phyloP scores from a whole-genome alignment of 2,329 filamentous ascomycete genomes.

The Parascedosporium putredinis region DNA sequence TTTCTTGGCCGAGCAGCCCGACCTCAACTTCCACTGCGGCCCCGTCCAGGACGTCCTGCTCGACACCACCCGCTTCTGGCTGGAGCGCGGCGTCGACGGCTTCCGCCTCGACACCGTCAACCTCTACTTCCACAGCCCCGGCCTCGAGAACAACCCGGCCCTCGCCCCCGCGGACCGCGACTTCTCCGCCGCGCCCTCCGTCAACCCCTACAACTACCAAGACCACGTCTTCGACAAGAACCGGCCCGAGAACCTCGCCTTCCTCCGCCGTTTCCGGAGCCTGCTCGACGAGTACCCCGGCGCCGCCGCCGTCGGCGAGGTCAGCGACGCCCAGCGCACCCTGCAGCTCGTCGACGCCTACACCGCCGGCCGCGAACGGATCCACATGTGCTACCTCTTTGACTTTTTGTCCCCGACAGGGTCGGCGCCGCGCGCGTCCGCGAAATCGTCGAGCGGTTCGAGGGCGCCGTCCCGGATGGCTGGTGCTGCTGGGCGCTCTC shows the following conservation, averaged over 20 bases:
- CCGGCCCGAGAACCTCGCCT: neutral
- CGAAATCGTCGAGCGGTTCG: neutral
- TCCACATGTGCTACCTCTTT: neutral
- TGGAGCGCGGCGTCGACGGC: slow-evolving; percentile 60
- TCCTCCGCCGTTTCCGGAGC: neutral
- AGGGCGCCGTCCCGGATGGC: neutral
- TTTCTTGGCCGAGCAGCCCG: slow-evolving; percentile 61
- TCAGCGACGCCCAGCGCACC: neutral
- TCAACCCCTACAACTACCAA: slow-evolving; percentile 1
- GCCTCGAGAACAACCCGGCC: neutral
- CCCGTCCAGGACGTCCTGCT: neutral
- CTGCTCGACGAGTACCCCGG: neutral
- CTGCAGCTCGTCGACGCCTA: neutral
- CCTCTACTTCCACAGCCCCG: slow-evolving; percentile 34
- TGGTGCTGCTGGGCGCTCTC: neutral
- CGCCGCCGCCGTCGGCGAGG: neutral
- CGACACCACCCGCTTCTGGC: slow-evolving; percentile 49
- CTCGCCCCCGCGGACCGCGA: neutral
- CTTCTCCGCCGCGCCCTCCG: neutral
- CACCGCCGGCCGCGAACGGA: neutral
- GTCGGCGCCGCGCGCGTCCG: neutral
- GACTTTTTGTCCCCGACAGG: neutral
- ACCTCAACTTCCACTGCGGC: slow-evolving; percentile 56
- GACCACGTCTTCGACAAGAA: neutral
- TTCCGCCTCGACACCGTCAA: slow-evolving; percentile 71